Conservation (phyloP, 805 yeast species). For the Saccharomyces mikatae region DNA sequence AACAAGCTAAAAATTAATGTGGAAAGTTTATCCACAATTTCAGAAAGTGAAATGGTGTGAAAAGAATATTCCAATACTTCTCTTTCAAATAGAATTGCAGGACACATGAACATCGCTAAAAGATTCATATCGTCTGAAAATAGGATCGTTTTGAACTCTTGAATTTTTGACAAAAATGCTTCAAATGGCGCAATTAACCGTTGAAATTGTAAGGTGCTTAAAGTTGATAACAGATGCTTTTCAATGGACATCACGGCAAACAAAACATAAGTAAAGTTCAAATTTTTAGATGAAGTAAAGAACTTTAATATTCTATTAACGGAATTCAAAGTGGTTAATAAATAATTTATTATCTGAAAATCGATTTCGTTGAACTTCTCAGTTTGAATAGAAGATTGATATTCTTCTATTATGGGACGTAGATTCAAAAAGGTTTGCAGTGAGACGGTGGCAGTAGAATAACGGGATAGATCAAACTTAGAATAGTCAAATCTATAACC, state of each 20-base stretch:
- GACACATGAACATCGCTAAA: constrained; percentile 13
- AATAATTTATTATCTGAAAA: constrained; percentile 2
- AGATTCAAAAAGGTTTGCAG: constrained; percentile 6
- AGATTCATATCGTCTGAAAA: constrained; percentile 10
- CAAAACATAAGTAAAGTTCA: constrained; percentile 9
- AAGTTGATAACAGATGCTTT: constrained; percentile 5
- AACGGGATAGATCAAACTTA: constrained; percentile 7
- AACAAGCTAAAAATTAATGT: constrained; percentile 3
- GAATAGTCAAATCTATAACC: neutral
- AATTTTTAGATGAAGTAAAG: constrained; percentile 5
- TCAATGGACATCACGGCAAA: constrained; percentile 9
- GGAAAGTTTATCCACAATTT: constrained; percentile 12
- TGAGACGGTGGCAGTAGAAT: constrained; percentile 11
- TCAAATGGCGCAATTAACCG: constrained; percentile 7
- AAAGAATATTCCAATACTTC: constrained; percentile 11
- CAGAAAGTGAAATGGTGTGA: constrained; percentile 12
- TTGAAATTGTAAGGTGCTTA: constrained; percentile 4
- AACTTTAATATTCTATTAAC: constrained; percentile 9
- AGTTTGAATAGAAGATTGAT: constrained; percentile 1
- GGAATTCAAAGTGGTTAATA: constrained; percentile 4
- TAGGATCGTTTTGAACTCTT: constrained; percentile 4
- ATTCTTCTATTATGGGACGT: constrained; percentile 4
- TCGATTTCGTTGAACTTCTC: constrained; percentile 7
- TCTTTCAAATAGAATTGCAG: constrained; percentile 14
- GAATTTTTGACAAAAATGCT: constrained; percentile 3